phyloP scores from a whole-genome alignment of 2,329 filamentous ascomycete genomes.

The Apiospora marii region DNA sequence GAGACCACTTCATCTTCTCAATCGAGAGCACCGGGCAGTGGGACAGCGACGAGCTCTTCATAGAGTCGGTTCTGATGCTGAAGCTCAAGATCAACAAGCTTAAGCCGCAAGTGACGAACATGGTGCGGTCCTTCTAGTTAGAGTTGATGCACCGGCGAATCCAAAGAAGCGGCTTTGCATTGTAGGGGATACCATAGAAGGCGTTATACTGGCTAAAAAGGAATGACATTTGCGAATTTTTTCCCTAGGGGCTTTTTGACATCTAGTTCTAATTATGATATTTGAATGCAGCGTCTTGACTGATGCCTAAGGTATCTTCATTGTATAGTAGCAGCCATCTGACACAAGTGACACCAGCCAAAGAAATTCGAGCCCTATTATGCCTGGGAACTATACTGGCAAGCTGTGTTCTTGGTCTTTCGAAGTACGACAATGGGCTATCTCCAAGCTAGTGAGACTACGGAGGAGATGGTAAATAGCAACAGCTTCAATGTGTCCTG shows the following conservation, averaged over 20 bases:
- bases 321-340: background rate
- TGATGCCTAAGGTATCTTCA: background rate
- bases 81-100: constrained; percentile 84
- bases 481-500: background rate
- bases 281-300: background rate
- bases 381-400: background rate
- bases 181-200: constrained; percentile 26
- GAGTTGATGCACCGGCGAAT: background rate
- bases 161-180: constrained; percentile 22
- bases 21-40: constrained; percentile 96
- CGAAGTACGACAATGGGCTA: background rate
- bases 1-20: constrained; percentile 97
- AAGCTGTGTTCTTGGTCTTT: background rate
- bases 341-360: background rate
- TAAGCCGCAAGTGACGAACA: constrained; percentile 73
- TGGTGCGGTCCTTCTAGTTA: constrained; percentile 53
- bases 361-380: background rate
- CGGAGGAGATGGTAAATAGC: background rate
- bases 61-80: constrained; percentile 85
- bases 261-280: background rate
- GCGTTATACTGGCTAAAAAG: constrained; percentile 22
- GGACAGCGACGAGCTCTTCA: constrained; percentile 90
- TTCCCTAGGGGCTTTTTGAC: background rate
- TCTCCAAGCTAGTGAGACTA: background rate
- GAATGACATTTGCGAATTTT: constrained; percentile 21